phyloP scores from a whole-genome alignment of 345 rosid genomes.

The Bruguiera parviflora region DNA sequence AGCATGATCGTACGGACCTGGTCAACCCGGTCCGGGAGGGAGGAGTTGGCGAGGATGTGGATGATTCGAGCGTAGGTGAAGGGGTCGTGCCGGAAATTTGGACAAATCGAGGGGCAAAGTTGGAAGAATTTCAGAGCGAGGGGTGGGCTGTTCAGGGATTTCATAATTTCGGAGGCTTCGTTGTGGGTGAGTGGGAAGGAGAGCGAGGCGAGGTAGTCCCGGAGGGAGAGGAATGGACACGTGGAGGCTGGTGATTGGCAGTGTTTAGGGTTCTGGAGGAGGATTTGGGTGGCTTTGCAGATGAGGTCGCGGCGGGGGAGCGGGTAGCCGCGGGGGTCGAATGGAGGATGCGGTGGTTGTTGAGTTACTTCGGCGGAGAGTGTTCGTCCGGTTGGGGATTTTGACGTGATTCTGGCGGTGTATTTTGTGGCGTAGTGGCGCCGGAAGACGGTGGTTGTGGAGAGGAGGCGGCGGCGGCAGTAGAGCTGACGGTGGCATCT shows the following conservation, averaged over 20 bases:
- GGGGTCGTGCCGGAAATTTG: slow-evolving; percentile 52
- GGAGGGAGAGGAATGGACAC: slow-evolving; percentile 38
- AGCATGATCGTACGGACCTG: slow-evolving; percentile 46
- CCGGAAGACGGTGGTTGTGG: not conserved
- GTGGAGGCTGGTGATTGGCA: not conserved
- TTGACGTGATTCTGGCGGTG: slow-evolving; percentile 70
- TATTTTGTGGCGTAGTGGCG: slow-evolving; percentile 70
- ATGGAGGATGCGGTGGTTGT: slow-evolving; percentile 46
- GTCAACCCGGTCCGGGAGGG: slow-evolving; percentile 40
- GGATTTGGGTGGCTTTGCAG: slow-evolving; percentile 61
- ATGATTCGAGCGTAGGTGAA: slow-evolving; percentile 65
- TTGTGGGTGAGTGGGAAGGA: slow-evolving; percentile 57
- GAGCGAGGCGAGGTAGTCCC: slow-evolving; percentile 57
- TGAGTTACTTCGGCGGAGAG: slow-evolving; percentile 70
- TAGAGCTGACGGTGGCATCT: not conserved
- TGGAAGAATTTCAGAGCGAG: slow-evolving; percentile 67
- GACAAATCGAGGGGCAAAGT: slow-evolving; percentile 49
- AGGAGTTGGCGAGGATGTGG: slow-evolving; percentile 69
- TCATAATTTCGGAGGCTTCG: slow-evolving; percentile 80
- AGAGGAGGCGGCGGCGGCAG: not conserved
- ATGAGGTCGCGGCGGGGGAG: slow-evolving; percentile 73
- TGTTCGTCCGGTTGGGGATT: slow-evolving; percentile 68
- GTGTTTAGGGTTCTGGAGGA: slow-evolving; percentile 34
- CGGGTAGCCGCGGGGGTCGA: slow-evolving; percentile 71
- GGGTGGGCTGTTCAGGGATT: slow-evolving; percentile 68